A percentile compares a stretch with the other conserved stretches of the same genome.
phyloP scores from a whole-genome alignment of 495 filamentous ascomycete genomes.

The Evernia prunastri region DNA sequence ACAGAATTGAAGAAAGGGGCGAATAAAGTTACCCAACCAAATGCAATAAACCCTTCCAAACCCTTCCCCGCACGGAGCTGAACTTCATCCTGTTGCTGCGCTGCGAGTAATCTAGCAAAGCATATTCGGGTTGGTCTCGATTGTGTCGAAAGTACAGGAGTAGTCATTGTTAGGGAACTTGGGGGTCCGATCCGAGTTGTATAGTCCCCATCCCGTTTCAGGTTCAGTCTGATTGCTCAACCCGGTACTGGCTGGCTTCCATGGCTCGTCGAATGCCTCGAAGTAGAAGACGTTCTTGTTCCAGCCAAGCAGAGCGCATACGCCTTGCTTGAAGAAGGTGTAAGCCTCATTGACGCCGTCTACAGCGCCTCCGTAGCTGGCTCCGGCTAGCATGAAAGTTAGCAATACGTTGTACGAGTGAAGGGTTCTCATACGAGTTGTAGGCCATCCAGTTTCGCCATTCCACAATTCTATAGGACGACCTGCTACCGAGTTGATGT shows the following conservation, averaged over 20 bases:
- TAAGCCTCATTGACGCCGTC: slow-evolving; percentile 56
- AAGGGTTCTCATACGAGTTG: slow-evolving; percentile 34
- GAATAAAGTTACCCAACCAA: slow-evolving; percentile 7
- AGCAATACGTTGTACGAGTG: background rate
- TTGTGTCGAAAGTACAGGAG: slow-evolving; percentile 39
- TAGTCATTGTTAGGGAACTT: slow-evolving; percentile 50
- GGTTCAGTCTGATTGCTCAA: slow-evolving; percentile 60
- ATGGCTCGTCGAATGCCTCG: slow-evolving; percentile 75
- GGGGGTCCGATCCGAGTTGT: slow-evolving; percentile 51
- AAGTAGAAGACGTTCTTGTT: slow-evolving; percentile 76
- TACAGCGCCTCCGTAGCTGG: slow-evolving; percentile 56
- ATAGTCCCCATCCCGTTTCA: slow-evolving; percentile 76
- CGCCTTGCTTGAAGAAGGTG: slow-evolving; percentile 57
- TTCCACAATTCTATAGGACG: slow-evolving; percentile 59
- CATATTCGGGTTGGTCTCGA: background rate
- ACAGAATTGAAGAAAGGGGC: slow-evolving; percentile 13
- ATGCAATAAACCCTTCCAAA: slow-evolving; percentile 12
- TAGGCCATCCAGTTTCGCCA: slow-evolving; percentile 71
- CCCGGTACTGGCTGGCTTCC: slow-evolving; percentile 66
- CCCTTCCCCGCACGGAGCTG: background rate
- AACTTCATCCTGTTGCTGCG: background rate
- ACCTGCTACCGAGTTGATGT: slow-evolving; percentile 57
- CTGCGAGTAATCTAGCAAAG: background rate
- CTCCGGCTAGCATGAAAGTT: slow-evolving; percentile 41
- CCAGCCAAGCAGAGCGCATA: slow-evolving; percentile 68